Evolutionary conservation across 2,329 filamentous ascomycete genomes (phyloP).

Genomic region (Trichoderma pleuroti): DNA sequence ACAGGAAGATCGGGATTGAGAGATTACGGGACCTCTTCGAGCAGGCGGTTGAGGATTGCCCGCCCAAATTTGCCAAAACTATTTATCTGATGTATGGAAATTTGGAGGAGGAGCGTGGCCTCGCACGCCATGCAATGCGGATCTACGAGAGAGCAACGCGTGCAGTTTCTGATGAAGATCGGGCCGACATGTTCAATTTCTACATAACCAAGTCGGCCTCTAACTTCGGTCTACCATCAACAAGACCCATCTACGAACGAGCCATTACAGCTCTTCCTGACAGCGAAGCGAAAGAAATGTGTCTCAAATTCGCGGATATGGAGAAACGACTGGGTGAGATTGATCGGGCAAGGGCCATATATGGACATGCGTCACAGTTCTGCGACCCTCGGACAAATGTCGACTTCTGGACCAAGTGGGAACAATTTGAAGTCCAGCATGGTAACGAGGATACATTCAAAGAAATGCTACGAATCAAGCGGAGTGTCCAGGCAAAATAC

Average conservation of each 20-base stretch:
- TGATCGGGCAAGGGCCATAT: slow-evolving; percentile 91
- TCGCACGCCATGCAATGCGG: slow-evolving; percentile 95
- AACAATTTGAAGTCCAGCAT: slow-evolving; percentile 93
- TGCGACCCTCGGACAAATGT: slow-evolving; percentile 90
- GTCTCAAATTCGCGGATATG: slow-evolving; percentile 97
- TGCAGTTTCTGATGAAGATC: slow-evolving; percentile 90
- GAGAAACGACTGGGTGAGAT: slow-evolving; percentile 88
- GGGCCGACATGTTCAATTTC: slow-evolving; percentile 97
- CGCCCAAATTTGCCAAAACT: slow-evolving; percentile 91
- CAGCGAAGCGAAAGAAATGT: slow-evolving; percentile 93
- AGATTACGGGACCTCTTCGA: slow-evolving; percentile 92
- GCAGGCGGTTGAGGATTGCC: slow-evolving; percentile 91
- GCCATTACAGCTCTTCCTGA: slow-evolving; percentile 93
- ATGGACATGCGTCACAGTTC: slow-evolving; percentile 94
- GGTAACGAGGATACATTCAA: slow-evolving; percentile 99
- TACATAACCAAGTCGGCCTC: slow-evolving; percentile 99
- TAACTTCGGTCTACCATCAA: slow-evolving; percentile 95
- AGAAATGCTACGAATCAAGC: slow-evolving; percentile 97
- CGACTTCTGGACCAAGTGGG: slow-evolving; percentile 95
- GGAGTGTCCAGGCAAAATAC: slow-evolving; percentile 95
- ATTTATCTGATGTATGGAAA: slow-evolving; percentile 98
- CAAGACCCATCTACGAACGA: slow-evolving; percentile 91
- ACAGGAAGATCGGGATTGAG: slow-evolving; percentile 94
- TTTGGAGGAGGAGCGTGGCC: slow-evolving; percentile 88
- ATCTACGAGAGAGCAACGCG: slow-evolving; percentile 97